phyloP scores from a whole-genome alignment of 2,329 filamentous ascomycete species.

The Hymenoscyphus fraxineus region DNA sequence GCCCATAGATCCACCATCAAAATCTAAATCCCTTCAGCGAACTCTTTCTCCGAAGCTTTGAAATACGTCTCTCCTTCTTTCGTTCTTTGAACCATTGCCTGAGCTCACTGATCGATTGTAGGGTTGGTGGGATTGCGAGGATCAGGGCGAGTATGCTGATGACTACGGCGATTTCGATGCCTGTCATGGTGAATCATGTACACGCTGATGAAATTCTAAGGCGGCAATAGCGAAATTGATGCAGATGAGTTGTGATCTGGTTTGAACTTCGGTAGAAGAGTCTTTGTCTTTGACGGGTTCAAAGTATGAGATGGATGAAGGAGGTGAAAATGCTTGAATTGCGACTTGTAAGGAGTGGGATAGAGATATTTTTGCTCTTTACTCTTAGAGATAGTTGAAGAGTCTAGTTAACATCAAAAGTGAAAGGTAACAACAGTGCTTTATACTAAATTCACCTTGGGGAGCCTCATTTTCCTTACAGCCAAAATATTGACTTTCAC shows the following conservation, averaged over 20 bases:
- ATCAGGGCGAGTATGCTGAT: background rate
- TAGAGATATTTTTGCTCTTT: too few species aligned
- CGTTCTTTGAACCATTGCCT: background rate
- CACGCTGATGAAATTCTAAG: background rate
- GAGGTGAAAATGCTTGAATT: too few species aligned
- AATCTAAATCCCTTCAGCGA: background rate
- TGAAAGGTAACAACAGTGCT: too few species aligned
- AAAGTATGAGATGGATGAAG: background rate
- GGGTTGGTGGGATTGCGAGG: background rate
- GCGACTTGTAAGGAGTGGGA: too few species aligned
- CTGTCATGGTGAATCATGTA: background rate
- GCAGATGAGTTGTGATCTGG: too few species aligned
- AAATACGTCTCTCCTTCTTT: background rate
- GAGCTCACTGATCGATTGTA: background rate
- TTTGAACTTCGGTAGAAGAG: too few species aligned
- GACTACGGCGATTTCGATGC: constrained; percentile 2
- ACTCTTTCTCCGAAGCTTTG: background rate
- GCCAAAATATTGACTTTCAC: too few species aligned
- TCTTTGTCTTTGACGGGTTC: too few species aligned
- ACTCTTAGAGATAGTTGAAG: too few species aligned
- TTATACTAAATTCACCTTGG: too few species aligned
- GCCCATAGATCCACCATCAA: background rate
- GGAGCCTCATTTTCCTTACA: too few species aligned
- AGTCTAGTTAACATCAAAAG: too few species aligned
- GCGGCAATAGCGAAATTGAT: background rate